Percentiles rank a stretch among this genome's conserved stretches.
These are phyloP conservation scores for Cadophora malorum DNA, from an alignment of 2,329 filamentous ascomycete genomes.

Conservation along the genomic window DNA sequence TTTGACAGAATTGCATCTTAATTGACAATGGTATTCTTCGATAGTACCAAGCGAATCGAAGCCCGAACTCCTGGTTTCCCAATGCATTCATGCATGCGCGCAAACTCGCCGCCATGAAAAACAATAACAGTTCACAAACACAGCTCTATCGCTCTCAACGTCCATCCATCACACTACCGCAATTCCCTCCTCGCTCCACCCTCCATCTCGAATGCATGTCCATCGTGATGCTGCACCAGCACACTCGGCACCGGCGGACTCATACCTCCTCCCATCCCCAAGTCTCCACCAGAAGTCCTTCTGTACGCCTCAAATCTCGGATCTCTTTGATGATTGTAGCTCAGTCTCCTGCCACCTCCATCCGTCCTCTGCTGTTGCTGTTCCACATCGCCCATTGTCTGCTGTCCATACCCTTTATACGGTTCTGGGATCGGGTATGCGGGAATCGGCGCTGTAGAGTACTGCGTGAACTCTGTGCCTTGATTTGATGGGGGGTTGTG, in stretches of 20 bases:
- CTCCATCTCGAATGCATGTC: conserved; percentile 33
- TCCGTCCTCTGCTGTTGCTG: neutral
- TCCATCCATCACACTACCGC: neutral
- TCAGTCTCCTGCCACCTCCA: conserved; percentile 22
- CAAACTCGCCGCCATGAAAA: neutral
- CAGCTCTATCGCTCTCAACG: neutral
- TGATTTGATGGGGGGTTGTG: conserved; percentile 9
- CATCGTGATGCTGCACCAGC: conserved; percentile 37
- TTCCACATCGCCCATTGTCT: conserved; percentile 16
- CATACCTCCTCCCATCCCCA: conserved; percentile 13
- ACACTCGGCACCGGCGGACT: conserved; percentile 31
- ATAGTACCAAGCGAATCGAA: conserved; percentile 3
- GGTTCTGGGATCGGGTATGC: conserved; percentile 18
- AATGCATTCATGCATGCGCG: neutral
- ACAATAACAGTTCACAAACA: neutral
- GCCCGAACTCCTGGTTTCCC: conserved; percentile 10
- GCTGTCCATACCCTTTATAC: conserved; percentile 20
- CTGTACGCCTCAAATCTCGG: conserved; percentile 35
- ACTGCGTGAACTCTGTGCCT: conserved; percentile 11
- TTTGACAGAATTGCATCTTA: neutral
- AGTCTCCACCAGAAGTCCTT: conserved; percentile 12
- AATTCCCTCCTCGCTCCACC: conserved; percentile 19
- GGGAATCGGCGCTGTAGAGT: conserved; percentile 10
- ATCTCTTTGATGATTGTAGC: conserved; percentile 37
- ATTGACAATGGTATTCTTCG: conserved; percentile 1